Evolutionary conservation across 108 stramenopile genomes (phyloP), one percentile per base, ranked within the genome.

Genomic region (Asterionellopsis glacialis): DNA sequence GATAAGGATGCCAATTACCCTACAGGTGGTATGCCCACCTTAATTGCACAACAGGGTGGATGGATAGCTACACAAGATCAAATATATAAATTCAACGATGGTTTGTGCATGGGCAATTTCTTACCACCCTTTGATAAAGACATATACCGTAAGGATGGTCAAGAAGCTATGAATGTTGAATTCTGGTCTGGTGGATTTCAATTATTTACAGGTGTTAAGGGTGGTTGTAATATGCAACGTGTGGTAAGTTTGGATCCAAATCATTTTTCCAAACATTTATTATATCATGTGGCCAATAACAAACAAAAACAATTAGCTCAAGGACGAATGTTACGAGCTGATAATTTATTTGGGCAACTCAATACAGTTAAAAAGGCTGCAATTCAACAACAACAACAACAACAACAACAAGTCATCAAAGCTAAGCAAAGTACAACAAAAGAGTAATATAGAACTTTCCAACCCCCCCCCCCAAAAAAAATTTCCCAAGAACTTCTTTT

Each of bases 211-310:
- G 76, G 76, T 12, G 69, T 67, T 28, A 58, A 61, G 25, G 74
- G 79, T 12, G 71, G 77, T 24, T 92, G 90, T 65, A 80, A 76
- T 25, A 75, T 92, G 69, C 87, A 92, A 69, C 71, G 90, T 15
- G 75, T 88, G 13, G 59, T 91, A 21, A 79, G 74, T 43, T 58
- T 92, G 63, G 64, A 91, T 45, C 86, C 86, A n/a, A 73, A 74
- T 42, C 71, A 75, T 18, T 92, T 92, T 63, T 82, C 81, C 22
- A 72, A 75, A 28, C 83, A 86, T 48, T 59, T 92, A 45, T 51
- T 92, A 23, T 92, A 92, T 64, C 90, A 92, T 57, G 72, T 68
- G 5, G 76, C 85, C 24, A 92, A 92, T 59, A 88, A 92, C 75
- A 92, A 92, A 50, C 90, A 92, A 57, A 64, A 62, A 28, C 83